Evolutionary conservation across 352 stramenopile genomes (phyloP), one percentile per base, ranked within the genome.

Genomic region (Phytopythium aichiense): DNA sequence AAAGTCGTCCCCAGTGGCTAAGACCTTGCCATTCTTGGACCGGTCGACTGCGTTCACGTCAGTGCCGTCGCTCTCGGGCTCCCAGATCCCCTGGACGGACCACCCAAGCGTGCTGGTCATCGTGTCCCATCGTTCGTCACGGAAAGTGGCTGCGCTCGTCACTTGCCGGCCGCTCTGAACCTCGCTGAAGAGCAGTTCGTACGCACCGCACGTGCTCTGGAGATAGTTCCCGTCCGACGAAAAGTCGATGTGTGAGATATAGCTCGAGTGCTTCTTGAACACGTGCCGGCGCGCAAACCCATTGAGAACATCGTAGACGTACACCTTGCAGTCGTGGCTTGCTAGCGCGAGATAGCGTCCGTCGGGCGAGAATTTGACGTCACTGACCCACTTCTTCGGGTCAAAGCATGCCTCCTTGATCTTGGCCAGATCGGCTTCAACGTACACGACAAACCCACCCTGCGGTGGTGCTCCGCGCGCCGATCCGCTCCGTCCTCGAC

Each of bases 101-200:
- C 95, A 98, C 1, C 78, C 76, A 15, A 97, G 75, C 0, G 89
- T 87, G 35, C 77, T 87, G 5, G 90, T 98, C 66, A 96, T 83
- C 4, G 91, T 96, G 55, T 95, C 69, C 94, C 94, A 98, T 35
- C 79, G 67, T 13, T 94, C 82, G 62, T 99, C 92, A 23, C 89
- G 83, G 28, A 98, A 78, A 2, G 70, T 73, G 13, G 84, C 77
- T 0, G 92, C 83, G 56, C 81, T 85, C 28, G 87, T 89, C 38
- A 98, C 77, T 50, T 91, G 81, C 23, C 67, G 58, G 3, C 66
- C 81, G 1, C 74, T 69, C 52, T 81, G 74, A 1, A 89, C 84
- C 53, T 98, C 91, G 23, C 80, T 95, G 52, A 96, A 98, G 13
- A 95, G 69, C 18, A 98, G 61, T 61, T 98, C 92, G 57, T 96